Conservation (phyloP, 1,284 basidiomycete species). For the Peniophora sp. region DNA sequence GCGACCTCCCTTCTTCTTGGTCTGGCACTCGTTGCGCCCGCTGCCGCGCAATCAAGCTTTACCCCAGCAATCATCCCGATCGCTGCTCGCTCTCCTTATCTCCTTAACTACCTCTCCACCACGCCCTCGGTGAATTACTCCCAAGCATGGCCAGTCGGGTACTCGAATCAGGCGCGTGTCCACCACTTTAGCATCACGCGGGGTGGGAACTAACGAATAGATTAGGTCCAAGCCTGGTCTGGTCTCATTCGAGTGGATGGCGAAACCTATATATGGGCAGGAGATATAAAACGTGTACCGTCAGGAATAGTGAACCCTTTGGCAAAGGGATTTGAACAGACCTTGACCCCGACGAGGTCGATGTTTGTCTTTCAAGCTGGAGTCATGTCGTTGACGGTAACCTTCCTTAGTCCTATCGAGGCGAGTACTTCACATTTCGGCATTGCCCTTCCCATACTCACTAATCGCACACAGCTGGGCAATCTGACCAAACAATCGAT, state of each 20-base stretch:
- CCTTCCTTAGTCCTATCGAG: constrained; percentile 13
- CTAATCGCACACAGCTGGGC: background rate
- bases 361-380: constrained; percentile 7
- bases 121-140: background rate
- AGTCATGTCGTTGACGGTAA: constrained; percentile 5
- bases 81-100: background rate
- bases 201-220: too few species aligned
- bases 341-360: constrained; percentile 10
- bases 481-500: constrained; percentile 12
- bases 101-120: background rate
- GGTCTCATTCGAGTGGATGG: background rate
- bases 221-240: background rate
- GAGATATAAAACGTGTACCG: background rate
- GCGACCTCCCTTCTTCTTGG: too few species aligned
- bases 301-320: background rate
- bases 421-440: constrained; percentile 1
- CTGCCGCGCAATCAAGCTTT: background rate
- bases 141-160: background rate
- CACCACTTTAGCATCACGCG: too few species aligned
- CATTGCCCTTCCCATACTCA: background rate
- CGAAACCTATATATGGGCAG: background rate
- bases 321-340: background rate
- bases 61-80: background rate
- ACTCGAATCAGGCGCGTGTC: background rate
- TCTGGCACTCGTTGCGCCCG: too few species aligned